These are phyloP conservation scores for Trichocladium antarcticum DNA, from an alignment of 495 filamentous ascomycete species.

Conservation along the genomic window DNA sequence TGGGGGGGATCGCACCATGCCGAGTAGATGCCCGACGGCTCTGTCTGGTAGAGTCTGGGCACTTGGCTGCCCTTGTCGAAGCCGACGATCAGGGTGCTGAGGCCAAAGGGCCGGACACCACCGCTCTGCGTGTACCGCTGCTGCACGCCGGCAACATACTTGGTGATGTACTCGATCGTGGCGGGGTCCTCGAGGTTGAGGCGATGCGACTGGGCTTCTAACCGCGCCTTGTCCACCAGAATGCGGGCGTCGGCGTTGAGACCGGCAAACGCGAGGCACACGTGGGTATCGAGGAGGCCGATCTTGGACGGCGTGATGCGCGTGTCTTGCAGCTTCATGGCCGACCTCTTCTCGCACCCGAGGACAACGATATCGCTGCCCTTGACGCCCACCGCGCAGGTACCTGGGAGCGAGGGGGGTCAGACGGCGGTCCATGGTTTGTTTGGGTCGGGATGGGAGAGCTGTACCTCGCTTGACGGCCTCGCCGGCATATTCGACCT, in stretches of 20 bases:
- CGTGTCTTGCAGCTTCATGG: constrained; percentile 98
- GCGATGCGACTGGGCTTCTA: constrained; percentile 95
- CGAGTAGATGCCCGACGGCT: constrained; percentile 95
- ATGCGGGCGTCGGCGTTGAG: constrained; percentile 96
- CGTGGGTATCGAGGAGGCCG: constrained; percentile 84
- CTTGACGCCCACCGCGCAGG: constrained; percentile 96
- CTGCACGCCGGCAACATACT: constrained; percentile 94
- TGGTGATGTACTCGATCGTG: constrained; percentile 97
- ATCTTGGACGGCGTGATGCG: constrained; percentile 99
- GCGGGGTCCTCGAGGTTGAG: constrained; percentile 97
- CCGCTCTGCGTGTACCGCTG: constrained; percentile 97
- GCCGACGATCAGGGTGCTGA: constrained; percentile 92
- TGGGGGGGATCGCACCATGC: constrained; percentile 60
- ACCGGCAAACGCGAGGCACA: constrained; percentile 92
- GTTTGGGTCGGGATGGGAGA: not conserved
- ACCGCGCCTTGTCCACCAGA: constrained; percentile 88
- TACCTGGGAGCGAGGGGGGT: constrained; percentile 46
- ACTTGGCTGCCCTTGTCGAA: constrained; percentile 84
- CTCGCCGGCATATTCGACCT: constrained; percentile 98
- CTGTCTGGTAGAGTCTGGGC: constrained; percentile 90
- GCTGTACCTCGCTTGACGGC: constrained; percentile 87
- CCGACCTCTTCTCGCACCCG: constrained; percentile 95
- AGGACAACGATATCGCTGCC: constrained; percentile 88
- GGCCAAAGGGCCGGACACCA: constrained; percentile 93
- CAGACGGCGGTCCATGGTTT: not conserved